Base-by-base conservation (phyloP, 2,329 filamentous ascomycete species). In the Aspergillus sp. region DNA sequence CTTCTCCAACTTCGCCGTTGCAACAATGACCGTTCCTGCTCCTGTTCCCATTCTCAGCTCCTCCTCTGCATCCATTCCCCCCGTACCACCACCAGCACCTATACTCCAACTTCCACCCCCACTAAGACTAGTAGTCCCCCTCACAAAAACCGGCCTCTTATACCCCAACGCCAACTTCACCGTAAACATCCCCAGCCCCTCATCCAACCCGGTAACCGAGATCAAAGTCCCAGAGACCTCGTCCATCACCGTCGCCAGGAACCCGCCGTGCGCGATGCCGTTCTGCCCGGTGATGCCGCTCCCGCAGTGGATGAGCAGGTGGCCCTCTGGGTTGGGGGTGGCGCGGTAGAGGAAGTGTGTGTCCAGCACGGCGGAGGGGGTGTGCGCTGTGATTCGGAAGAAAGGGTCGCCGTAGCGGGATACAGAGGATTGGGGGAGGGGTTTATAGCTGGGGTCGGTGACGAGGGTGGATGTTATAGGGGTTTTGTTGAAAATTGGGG, bases 241-340 rank as follows among this genome's bases (percentile, higher is more conserved):
- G 24, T 59, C 57, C 57, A 59, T 41, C 2, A 55, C 57, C 4
- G 53, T 53, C 5, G 57, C 57, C 8, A 59, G 57, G 41, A 59
- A 59, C 24, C 57, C 57, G 37, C 57, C 57, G 44, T 59, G 57
- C 33, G 53, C 57, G 43, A 59, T 56, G 7, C 37, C 49, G 2
- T 33, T 12, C 17, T 56, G 53, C 8, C 57, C 57, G 2, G 33
- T 44, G 15, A 49, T 21, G 12, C 48, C 57, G 24, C 11, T 14
- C 23, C 57, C 57, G 35, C 56, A n/a, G 14, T 52, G 57, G 6
- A 59, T 14, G n/a, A 59, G 43, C 8, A 53, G 31, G n/a, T 59
- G 49, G 24, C 53, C 57, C 44, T 52, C 39, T 12, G 52, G 21
- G 4, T 3, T 27, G 7, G 52, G 11, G 37, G 40, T 1, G 14